phyloP scores from a whole-genome alignment of 2,329 filamentous ascomycete genomes.

The Thelonectria discophora region DNA sequence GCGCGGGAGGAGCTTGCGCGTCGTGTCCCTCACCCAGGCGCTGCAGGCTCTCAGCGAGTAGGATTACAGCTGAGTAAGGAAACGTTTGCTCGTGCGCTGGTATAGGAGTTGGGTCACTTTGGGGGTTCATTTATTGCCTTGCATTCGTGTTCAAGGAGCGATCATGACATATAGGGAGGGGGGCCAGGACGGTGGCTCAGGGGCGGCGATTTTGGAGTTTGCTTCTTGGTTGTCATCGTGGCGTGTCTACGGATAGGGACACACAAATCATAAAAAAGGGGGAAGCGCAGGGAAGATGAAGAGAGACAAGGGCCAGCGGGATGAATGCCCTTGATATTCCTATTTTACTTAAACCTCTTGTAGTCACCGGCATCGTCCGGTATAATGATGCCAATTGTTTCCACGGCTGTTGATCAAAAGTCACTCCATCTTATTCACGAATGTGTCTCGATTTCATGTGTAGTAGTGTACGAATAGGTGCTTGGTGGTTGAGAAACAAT shows the following conservation, averaged over 20 bases:
- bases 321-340: slow-evolving; percentile 16
- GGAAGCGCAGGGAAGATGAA: slow-evolving; percentile 8
- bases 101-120: slow-evolving; percentile 6
- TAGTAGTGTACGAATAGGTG: too few relatives aligned
- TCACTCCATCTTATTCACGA: background rate
- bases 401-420: background rate
- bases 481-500: too few relatives aligned
- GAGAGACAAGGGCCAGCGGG: slow-evolving; percentile 2
- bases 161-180: slow-evolving; percentile 36
- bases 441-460: too few relatives aligned
- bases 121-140: slow-evolving; percentile 19
- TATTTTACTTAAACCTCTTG: background rate
- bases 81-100: slow-evolving; percentile 10
- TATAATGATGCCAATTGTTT: slow-evolving; percentile 19
- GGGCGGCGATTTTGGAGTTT: slow-evolving; percentile 43
- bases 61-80: slow-evolving; percentile 16
- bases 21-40: slow-evolving; percentile 66
- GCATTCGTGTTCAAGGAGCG: slow-evolving; percentile 23
- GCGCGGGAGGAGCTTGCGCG: slow-evolving; percentile 63
- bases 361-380: slow-evolving; percentile 14
- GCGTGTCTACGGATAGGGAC: background rate
- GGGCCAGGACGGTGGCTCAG: slow-evolving; percentile 12
- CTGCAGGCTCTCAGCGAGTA: slow-evolving; percentile 63
- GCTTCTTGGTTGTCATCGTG: slow-evolving; percentile 31
- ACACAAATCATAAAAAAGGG: slow-evolving; percentile 13